Percentiles rank a stretch among this genome's conserved stretches.
phyloP scores from a whole-genome alignment of 352 stramenopile genomes.

The Globisporangium viniferum region DNA sequence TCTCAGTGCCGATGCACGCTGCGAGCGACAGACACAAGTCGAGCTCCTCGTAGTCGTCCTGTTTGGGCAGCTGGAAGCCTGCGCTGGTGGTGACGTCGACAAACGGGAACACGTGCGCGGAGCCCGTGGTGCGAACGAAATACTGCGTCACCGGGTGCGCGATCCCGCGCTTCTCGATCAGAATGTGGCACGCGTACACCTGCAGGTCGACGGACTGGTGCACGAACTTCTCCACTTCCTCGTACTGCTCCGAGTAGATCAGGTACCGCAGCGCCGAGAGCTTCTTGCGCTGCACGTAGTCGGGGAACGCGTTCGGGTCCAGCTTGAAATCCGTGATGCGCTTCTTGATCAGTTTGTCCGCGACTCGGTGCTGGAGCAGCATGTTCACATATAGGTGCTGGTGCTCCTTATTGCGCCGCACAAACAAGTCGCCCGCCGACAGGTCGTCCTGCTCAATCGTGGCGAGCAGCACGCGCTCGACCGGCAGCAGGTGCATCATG shows the following conservation, averaged over 20 bases:
- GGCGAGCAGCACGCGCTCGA: conserved; percentile 32
- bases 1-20: conserved; percentile 35
- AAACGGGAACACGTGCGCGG: conserved; percentile 38
- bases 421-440: conserved; percentile 51
- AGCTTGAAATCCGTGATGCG: conserved; percentile 58
- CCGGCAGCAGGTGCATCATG: conserved; percentile 41
- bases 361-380: conserved; percentile 38
- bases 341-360: conserved; percentile 76
- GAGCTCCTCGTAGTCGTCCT: conserved; percentile 43
- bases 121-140: conserved; percentile 47
- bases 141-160: conserved; percentile 42
- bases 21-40: conserved; percentile 46
- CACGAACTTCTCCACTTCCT: conserved; percentile 49
- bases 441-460: conserved; percentile 56
- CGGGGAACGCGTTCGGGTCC: conserved; percentile 47
- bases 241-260: conserved; percentile 55
- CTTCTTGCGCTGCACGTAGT: conserved; percentile 49
- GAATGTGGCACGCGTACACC: conserved; percentile 53
- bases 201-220: conserved; percentile 23
- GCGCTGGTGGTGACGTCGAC: conserved; percentile 36
- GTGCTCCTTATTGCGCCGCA: conserved; percentile 27
- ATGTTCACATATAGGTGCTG: conserved; percentile 50
- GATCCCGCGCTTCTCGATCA: conserved; percentile 42
- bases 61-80: conserved; percentile 18
- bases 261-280: conserved; percentile 54